phyloP scores from a whole-genome alignment of 2,329 filamentous ascomycete species.

The Penicillium sp. region DNA sequence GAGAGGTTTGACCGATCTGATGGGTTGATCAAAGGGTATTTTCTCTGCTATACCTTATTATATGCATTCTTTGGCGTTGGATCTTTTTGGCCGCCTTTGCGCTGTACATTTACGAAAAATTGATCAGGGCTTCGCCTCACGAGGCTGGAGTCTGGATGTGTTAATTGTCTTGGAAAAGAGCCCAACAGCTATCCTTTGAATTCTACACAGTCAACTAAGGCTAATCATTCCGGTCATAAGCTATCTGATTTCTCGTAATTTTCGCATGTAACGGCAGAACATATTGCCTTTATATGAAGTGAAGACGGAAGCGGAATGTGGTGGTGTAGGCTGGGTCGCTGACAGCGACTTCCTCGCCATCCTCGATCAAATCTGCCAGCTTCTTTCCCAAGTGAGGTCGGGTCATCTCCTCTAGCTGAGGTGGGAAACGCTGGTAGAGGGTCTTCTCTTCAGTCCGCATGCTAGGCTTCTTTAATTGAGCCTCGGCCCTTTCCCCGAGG shows the following conservation, averaged over 20 bases:
- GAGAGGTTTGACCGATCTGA: constrained; percentile 44
- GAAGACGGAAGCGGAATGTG: constrained; percentile 61
- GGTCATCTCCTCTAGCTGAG: constrained; percentile 78
- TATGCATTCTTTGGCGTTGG: constrained; percentile 43
- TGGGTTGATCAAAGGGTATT: constrained; percentile 29
- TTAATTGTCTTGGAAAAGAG: constrained; percentile 28
- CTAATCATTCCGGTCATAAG: constrained; percentile 8
- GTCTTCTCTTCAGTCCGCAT: constrained; percentile 77
- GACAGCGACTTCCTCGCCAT: constrained; percentile 87
- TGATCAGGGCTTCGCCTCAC: constrained; percentile 30
- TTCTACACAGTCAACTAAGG: constrained; percentile 14
- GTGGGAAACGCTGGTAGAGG: constrained; percentile 83
- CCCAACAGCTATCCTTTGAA: constrained; percentile 22
- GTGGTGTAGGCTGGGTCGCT: constrained; percentile 86
- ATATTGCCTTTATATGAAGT: constrained; percentile 39
- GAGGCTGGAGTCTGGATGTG: constrained; percentile 34
- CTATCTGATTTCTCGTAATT: constrained; percentile 4
- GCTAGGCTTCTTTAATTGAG: constrained; percentile 91
- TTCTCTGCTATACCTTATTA: constrained; percentile 17
- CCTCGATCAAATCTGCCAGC: constrained; percentile 69
- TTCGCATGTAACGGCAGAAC: neutral
- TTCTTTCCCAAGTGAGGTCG: constrained; percentile 77
- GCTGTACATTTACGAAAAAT: constrained; percentile 37
- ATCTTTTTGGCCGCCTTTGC: constrained; percentile 28
- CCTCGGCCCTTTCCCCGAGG: constrained; percentile 76